These are phyloP conservation scores for Peribolospora baueri DNA, from an alignment of 768 basidiomycete genomes.

Conservation along the genomic window DNA sequence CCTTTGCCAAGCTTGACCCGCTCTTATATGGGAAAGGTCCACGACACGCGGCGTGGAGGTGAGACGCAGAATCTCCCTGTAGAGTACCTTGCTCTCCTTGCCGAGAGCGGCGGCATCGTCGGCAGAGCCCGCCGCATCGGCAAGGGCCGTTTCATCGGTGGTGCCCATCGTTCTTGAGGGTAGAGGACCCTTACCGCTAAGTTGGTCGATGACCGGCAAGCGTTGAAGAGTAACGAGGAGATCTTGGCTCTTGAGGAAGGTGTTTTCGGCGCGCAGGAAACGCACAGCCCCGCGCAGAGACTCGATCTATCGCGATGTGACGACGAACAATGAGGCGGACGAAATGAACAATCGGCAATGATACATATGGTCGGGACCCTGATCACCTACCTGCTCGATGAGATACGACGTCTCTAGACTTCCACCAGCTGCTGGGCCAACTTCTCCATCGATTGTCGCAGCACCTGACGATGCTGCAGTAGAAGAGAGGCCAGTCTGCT, in stretches of 20 bases:
- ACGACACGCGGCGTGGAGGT: conserved; percentile 64
- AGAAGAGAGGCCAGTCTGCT: no score
- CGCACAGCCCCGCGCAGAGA: conserved; percentile 72
- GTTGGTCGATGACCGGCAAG: conserved; percentile 34
- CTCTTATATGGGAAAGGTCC: conserved; percentile 29
- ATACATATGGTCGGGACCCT: neutral
- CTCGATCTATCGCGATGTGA: conserved; percentile 35
- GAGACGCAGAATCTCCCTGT: conserved; percentile 66
- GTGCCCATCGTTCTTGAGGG: conserved; percentile 24
- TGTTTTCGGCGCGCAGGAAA: conserved; percentile 80
- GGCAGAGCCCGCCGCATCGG: neutral
- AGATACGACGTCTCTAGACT: conserved; percentile 70
- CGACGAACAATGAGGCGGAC: conserved; percentile 4
- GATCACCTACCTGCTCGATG: conserved; percentile 45
- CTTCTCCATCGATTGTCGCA: no score
- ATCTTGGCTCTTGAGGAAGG: conserved; percentile 78
- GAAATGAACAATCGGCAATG: neutral
- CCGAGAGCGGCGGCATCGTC: conserved; percentile 24
- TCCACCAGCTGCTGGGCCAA: conserved; percentile 23
- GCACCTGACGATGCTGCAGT: no score
- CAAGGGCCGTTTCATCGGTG: neutral
- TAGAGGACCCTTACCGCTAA: conserved; percentile 39
- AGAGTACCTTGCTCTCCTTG: conserved; percentile 62
- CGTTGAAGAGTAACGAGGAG: conserved; percentile 56
- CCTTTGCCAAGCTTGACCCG: conserved; percentile 1